Conservation (phyloP, 2,329 filamentous ascomycete species). For the Colletotrichum coccodes region DNA sequence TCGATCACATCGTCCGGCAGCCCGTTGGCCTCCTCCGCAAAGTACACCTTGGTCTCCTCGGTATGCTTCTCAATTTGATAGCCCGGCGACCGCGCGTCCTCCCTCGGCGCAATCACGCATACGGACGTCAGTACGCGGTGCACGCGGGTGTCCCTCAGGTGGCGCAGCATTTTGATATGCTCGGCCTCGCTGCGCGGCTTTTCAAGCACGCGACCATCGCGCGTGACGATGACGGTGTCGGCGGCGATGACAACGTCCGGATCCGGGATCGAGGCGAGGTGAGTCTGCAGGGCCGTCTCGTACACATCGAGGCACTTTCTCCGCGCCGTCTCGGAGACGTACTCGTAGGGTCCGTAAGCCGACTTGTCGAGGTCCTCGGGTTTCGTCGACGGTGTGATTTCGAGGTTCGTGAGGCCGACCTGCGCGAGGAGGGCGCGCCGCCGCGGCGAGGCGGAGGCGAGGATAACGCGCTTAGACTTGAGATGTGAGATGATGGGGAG, state of each 20-base stretch:
- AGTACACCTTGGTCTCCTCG: slow-evolving; percentile 92
- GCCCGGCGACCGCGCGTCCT: slow-evolving; percentile 83
- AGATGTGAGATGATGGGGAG: slow-evolving; percentile 83
- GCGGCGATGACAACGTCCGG: slow-evolving; percentile 88
- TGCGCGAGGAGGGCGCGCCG: slow-evolving; percentile 83
- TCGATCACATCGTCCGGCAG: slow-evolving; percentile 83
- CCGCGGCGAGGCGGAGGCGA: slow-evolving; percentile 90
- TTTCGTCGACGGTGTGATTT: slow-evolving; percentile 84
- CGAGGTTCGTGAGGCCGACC: slow-evolving; percentile 82
- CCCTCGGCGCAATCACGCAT: slow-evolving; percentile 82
- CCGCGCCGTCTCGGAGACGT: slow-evolving; percentile 87
- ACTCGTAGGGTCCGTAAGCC: slow-evolving; percentile 82
- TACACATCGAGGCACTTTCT: slow-evolving; percentile 85
- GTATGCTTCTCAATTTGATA: slow-evolving; percentile 85
- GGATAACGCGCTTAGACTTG: slow-evolving; percentile 82
- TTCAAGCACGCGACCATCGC: slow-evolving; percentile 83
- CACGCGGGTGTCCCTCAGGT: slow-evolving; percentile 77
- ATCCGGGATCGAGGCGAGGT: slow-evolving; percentile 64
- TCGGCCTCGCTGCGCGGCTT: slow-evolving; percentile 87
- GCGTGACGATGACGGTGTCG: slow-evolving; percentile 88
- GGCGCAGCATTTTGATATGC: slow-evolving; percentile 85
- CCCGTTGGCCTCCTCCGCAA: slow-evolving; percentile 72
- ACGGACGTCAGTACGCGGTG: slow-evolving; percentile 92
- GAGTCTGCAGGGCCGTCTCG: slow-evolving; percentile 53
- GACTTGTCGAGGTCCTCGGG: slow-evolving; percentile 87